A percentile compares a stretch with the other conserved stretches of the same genome.
These are phyloP conservation scores for Botryosphaeria dothidea DNA, from an alignment of 2,329 filamentous ascomycete species.

Conservation along the genomic window DNA sequence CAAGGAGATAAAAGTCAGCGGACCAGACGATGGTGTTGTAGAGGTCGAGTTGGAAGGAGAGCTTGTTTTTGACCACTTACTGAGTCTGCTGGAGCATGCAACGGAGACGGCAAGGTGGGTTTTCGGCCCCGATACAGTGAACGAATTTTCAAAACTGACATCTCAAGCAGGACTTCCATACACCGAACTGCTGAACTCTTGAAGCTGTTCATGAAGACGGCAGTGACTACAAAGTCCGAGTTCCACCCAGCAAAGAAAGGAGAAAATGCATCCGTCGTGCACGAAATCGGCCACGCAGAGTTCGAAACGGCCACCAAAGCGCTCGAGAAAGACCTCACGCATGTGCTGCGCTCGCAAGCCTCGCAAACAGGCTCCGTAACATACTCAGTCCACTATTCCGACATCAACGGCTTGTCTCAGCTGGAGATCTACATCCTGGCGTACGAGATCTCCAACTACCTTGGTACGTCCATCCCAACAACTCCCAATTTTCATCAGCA, in stretches of 20 bases:
- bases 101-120: slow-evolving; percentile 26
- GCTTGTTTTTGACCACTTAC: slow-evolving; percentile 34
- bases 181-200: slow-evolving; percentile 30
- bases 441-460: slow-evolving; percentile 32
- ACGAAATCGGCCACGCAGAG: slow-evolving; percentile 26
- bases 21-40: slow-evolving; percentile 26
- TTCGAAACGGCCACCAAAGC: slow-evolving; percentile 35
- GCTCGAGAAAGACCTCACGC: slow-evolving; percentile 31
- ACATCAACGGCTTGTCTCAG: slow-evolving; percentile 36
- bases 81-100: slow-evolving; percentile 31
- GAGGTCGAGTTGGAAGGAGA: slow-evolving; percentile 30
- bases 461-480: slow-evolving; percentile 25
- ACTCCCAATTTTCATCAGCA: not conserved
- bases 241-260: slow-evolving; percentile 33
- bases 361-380: slow-evolving; percentile 24
- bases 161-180: slow-evolving; percentile 22
- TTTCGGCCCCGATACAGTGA: not conserved
- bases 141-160: not conserved
- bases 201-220: slow-evolving; percentile 29
- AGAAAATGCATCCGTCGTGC: slow-evolving; percentile 30
- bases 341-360: slow-evolving; percentile 25
- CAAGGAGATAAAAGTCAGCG: slow-evolving; percentile 27
- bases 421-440: slow-evolving; percentile 40
- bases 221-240: slow-evolving; percentile 28
- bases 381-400: slow-evolving; percentile 36